Evolutionary conservation across 768 basidiomycete genomes (phyloP).

Genomic region (Naganishia antarctica): DNA sequence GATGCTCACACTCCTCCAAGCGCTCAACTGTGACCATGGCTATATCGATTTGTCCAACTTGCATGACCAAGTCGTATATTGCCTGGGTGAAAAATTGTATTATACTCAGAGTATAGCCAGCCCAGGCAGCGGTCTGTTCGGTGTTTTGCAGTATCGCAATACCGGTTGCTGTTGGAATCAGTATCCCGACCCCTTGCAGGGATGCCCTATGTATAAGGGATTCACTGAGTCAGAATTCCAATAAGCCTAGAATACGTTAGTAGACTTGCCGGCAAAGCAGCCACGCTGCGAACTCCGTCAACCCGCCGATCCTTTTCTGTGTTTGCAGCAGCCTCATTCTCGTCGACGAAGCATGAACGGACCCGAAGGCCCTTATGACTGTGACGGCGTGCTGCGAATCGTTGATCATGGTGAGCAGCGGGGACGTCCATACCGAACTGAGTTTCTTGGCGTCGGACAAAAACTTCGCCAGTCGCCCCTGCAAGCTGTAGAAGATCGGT

Average conservation of each 20-base stretch:
- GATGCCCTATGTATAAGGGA: neutral
- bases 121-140: neutral
- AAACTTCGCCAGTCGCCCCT: constrained; percentile 51
- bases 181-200: neutral
- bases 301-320: constrained; percentile 32
- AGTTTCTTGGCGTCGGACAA: constrained; percentile 44
- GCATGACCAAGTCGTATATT: constrained; percentile 50
- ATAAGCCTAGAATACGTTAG: too few species aligned
- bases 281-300: constrained; percentile 17
- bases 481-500: constrained; percentile 7
- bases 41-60: constrained; percentile 56
- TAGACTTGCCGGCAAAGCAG: constrained; percentile 17
- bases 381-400: constrained; percentile 59
- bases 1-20: constrained; percentile 46
- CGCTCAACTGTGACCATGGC: constrained; percentile 35
- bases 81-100: constrained; percentile 14
- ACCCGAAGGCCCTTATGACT: constrained; percentile 64
- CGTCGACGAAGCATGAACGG: constrained; percentile 54
- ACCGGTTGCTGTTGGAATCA: constrained; percentile 4
- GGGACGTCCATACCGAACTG: constrained; percentile 38
- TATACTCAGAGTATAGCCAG: constrained; percentile 6
- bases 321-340: constrained; percentile 55
- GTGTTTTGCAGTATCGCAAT: neutral
- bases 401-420: constrained; percentile 56
- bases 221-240: neutral